Evolutionary conservation across 2,329 filamentous ascomycete species (phyloP), one percentile per base, ranked within the genome.

Genomic region (Helminthosporium solani): DNA sequence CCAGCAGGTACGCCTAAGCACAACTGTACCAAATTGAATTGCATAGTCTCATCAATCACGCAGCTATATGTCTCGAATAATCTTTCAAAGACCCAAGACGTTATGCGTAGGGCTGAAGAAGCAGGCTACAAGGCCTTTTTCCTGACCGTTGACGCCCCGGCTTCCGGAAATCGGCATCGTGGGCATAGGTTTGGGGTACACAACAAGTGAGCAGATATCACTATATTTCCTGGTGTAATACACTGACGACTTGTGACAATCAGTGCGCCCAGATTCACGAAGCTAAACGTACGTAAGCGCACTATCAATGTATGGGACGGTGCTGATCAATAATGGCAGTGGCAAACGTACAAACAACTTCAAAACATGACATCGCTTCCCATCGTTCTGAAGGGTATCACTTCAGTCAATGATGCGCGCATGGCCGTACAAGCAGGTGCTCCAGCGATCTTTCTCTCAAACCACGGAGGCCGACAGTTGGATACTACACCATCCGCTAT

Each of bases 401-500:
- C 70, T 53, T 68, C 67, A 6, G 67, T 69, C 14, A 67, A 72
- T 37, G 71, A 73, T 37, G 70, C 67, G 2, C 64, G 64, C 36
- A 56, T 67, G 8, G 67, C 64, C 1, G 58, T 70, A 28, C 59
- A 70, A 35, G 47, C 67, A 6, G 70, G 70, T 11, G 67, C 60
- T 7, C 63, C 63, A 21, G 70, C 70, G 2, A 68, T 73, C 42
- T 71, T 68, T 54, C 57, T 74, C 35, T 71, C 68, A 38, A 74
- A 74, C 57, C 70, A 73, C 53, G 71, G 71, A 16, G 71, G 70
- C 9, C 63, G 71, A 37, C 65, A 68, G 38, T 59, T 71, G 41
- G 70, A 73, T 67, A 38, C 75, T n/a, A 75, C 78, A 2, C 84
- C 86, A 0, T 86, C 80, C 0, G 82, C 86, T 1, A 83, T 86